Evolutionary conservation across 805 yeast genomes (phyloP).

Genomic region (Hanseniaspora jakobsenii): DNA sequence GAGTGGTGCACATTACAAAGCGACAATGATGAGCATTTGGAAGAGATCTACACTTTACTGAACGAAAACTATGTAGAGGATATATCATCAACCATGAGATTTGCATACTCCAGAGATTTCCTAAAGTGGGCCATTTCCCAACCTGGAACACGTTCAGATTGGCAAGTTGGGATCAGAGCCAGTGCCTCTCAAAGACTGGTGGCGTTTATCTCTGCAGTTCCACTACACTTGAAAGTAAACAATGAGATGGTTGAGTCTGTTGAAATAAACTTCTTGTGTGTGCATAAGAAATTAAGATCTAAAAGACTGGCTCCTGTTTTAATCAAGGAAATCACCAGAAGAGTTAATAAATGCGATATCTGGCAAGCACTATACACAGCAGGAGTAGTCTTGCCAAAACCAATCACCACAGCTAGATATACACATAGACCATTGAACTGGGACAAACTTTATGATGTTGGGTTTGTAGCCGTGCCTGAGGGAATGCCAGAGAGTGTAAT

Average conservation of each 20-base stretch:
- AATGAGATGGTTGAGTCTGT: slow-evolving; percentile 48
- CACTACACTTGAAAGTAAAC: slow-evolving; percentile 54
- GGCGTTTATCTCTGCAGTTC: slow-evolving; percentile 87
- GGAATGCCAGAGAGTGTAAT: slow-evolving; percentile 56
- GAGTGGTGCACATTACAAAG: slow-evolving; percentile 81
- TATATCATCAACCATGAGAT: slow-evolving; percentile 79
- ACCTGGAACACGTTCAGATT: slow-evolving; percentile 81
- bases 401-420: slow-evolving; percentile 76
- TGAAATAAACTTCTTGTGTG: slow-evolving; percentile 87
- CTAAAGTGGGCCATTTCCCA: slow-evolving; percentile 87
- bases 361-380: slow-evolving; percentile 97
- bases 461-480: slow-evolving; percentile 71
- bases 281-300: slow-evolving; percentile 86
- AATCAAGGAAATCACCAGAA: slow-evolving; percentile 85
- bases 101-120: slow-evolving; percentile 72
- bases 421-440: slow-evolving; percentile 91
- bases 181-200: slow-evolving; percentile 62
- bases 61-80: slow-evolving; percentile 93
- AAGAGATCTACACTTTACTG: slow-evolving; percentile 66
- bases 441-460: slow-evolving; percentile 79
- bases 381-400: slow-evolving; percentile 85
- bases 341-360: slow-evolving; percentile 70
- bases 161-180: slow-evolving; percentile 92
- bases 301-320: slow-evolving; percentile 89
- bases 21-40: slow-evolving; percentile 30